Evolutionary conservation across 169 alveolate species (phyloP), one percentile per base, ranked within the genome.

Genomic region (Cryptosporidium viatorum): DNA sequence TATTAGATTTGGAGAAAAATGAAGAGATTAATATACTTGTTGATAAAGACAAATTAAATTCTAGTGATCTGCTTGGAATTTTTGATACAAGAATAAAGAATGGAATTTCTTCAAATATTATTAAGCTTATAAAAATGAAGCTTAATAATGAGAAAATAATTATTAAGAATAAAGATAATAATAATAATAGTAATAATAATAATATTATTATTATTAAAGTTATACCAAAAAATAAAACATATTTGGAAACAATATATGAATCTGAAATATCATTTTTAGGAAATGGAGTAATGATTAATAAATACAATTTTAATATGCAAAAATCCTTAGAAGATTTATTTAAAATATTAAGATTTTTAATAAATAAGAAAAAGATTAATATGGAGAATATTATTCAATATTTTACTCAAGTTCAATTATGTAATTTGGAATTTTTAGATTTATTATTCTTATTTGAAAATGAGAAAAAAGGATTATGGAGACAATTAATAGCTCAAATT

Each of bases 401-500:
- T 41, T 73, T 55, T 33, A 73, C 70, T 26, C 86, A 73, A 16
- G 48, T 35, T 18, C 41, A 59, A 35, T 23, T 73, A 12, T 73
- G 86, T 73, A 59, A 59, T 73, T 37, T 73, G 29, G 86, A 73
- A 12, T 73, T 73, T 41, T 55, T 73, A 5, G 86, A 73, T 41
- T 9, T 12, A 39, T 9, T 69, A 9, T 29, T 69, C 2, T 1
- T 9, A 21, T 2, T 37, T 26, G 12, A 5, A 33, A 21, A 39
- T 37, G 29, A 33, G 26, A 29, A 65, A 31, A 65, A 29, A 7
- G 23, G 0, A 31, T 55, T 26, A n/a, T 65, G 71, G 71, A n/a
- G 12, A 37, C 52, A 37, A 14, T n/a, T 65, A n/a, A 65, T 33
- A 7, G 5, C 3, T 31, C 71, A 65, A 16, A 65, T 65, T 33